Base-by-base conservation (phyloP, 257 asterid genomes). In the Craterostigma plantagineum region DNA sequence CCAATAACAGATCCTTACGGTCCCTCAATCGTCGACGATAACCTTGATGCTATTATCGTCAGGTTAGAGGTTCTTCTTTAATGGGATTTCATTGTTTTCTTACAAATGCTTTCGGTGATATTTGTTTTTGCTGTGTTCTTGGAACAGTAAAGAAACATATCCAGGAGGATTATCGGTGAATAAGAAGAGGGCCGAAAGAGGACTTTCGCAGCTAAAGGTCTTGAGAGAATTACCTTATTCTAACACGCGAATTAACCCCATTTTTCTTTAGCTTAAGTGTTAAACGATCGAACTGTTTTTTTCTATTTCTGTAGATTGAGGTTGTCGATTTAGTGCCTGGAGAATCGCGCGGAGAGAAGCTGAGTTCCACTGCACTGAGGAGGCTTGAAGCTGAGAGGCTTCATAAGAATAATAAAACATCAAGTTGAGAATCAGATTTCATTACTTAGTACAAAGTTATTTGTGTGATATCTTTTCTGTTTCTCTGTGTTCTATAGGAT, bases 31-130 rank as follows among this genome's bases (percentile, higher is more conserved):
- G 37, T 70, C 45, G 92, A 78, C 56, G 75, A 71, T 51, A 69
- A 71, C 48, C 66, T 86, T 84, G 94, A 86, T 70, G 97, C 97
- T 34, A 76, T 86, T 45, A 61, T 78, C 18, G 97, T 86, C 74
- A 81, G 92, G 94, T 85, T n/a, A 1, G 15, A 5, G 13, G 1
- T 11, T 16, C 8, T 40, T 40, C 40, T n/a, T n/a, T n/a, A n/a
- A n/a, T n/a, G n/a, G n/a, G n/a, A n/a, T n/a, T n/a, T n/a, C 2
- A 23, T 2, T 23, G 30, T 23, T 23, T 23, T 23, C 30, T 23
- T 23, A 23, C 30, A 23, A n/a, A n/a, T n/a, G n/a, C n/a, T n/a
- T n/a, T n/a, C n/a, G n/a, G n/a, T n/a, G n/a, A n/a, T n/a, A n/a
- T n/a, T n/a, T n/a, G n/a, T n/a, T n/a, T n/a, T n/a, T n/a, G n/a